Conservation (phyloP, 495 filamentous ascomycete species). For the Margaritispora aquatica region DNA sequence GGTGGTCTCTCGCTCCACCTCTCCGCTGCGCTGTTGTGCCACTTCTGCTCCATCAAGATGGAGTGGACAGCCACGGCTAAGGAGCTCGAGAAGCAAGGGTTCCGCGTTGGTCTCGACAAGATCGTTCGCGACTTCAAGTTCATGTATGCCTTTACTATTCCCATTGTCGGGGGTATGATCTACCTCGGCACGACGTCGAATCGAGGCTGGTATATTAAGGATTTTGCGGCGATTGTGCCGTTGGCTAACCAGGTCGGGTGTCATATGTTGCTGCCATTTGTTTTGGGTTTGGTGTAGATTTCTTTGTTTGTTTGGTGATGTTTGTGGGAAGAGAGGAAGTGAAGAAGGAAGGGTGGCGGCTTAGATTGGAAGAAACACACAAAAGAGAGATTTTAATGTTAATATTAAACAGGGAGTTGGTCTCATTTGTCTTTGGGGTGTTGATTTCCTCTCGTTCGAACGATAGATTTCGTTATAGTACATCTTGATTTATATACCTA, state of each 20-base stretch:
- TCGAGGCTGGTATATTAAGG: constrained; percentile 30
- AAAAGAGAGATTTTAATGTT: not conserved
- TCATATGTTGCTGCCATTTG: constrained; percentile 16
- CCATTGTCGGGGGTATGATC: constrained; percentile 21
- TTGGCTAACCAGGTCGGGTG: constrained; percentile 30
- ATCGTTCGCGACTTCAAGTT: constrained; percentile 18
- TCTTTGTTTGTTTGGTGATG: too few species aligned
- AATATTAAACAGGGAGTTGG: not conserved
- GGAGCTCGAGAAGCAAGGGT: constrained; percentile 41
- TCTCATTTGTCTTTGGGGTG: not conserved
- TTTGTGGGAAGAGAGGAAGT: not conserved
- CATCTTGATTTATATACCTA: too few species aligned
- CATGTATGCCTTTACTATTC: constrained; percentile 10
- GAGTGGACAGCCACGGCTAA: constrained; percentile 55
- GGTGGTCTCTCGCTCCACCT: constrained; percentile 56
- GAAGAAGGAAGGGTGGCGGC: not conserved
- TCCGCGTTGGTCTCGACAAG: constrained; percentile 10
- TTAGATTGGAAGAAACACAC: not conserved
- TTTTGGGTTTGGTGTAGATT: constrained; percentile 5
- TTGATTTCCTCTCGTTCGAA: not conserved
- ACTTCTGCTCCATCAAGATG: constrained; percentile 57
- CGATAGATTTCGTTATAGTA: too few species aligned
- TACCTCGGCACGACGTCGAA: constrained; percentile 29
- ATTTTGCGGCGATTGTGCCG: constrained; percentile 33
- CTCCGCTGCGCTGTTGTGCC: constrained; percentile 49